Evolutionary conservation across 2,329 filamentous ascomycete species (phyloP).

Genomic region (Clarireedia monteithiana): DNA sequence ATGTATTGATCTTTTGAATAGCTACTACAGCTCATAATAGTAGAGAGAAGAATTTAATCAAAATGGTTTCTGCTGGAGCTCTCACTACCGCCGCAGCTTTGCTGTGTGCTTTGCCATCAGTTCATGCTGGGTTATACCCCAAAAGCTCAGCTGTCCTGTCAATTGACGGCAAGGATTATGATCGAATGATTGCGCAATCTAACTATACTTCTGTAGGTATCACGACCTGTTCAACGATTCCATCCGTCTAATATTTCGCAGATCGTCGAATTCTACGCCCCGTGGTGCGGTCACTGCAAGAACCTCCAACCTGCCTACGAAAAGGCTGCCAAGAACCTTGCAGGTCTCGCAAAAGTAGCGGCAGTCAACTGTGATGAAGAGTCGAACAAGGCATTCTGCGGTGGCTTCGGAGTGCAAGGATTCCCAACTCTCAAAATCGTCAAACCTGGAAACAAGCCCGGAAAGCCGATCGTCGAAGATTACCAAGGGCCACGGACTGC

Average conservation of each 20-base stretch:
- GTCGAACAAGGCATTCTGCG: constrained; percentile 80
- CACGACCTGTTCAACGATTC: constrained; percentile 5
- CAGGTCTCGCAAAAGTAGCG: constrained; percentile 89
- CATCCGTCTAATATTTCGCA: constrained; percentile 25
- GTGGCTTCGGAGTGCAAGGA: constrained; percentile 78
- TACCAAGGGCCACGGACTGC: constrained; percentile 79
- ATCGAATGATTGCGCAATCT: constrained; percentile 74
- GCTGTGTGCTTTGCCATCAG: constrained; percentile 53
- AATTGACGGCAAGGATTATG: constrained; percentile 70
- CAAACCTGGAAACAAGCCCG: constrained; percentile 71
- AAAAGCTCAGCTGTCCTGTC: constrained; percentile 85
- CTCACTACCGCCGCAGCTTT: constrained; percentile 50
- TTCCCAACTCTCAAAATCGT: constrained; percentile 96
- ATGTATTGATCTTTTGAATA: constrained; percentile 4
- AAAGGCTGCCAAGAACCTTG: constrained; percentile 80
- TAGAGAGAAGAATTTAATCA: constrained; percentile 12
- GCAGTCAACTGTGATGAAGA: constrained; percentile 95
- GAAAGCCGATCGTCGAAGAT: constrained; percentile 77
- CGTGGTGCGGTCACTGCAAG: constrained; percentile 96
- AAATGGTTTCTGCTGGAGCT: constrained; percentile 47
- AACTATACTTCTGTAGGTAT: constrained; percentile 79
- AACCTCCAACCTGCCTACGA: constrained; percentile 94
- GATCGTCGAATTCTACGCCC: constrained; percentile 84
- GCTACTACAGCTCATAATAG: constrained; percentile 22
- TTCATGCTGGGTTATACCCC: constrained; percentile 66